Conservation (phyloP, 192 early-diverging fungal genomes). For the Coemansia sp. region DNA sequence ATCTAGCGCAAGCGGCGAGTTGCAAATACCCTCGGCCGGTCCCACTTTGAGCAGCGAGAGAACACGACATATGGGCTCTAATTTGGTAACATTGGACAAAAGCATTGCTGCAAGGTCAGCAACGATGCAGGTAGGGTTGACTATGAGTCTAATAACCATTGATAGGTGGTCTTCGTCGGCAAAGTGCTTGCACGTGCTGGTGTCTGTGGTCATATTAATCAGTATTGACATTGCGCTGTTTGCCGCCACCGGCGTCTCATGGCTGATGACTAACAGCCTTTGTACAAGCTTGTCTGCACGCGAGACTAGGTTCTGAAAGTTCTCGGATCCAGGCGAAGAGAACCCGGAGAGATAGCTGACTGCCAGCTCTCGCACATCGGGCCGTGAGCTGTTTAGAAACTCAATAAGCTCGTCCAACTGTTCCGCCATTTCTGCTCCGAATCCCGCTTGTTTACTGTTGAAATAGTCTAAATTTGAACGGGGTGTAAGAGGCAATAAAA, state of each 20-base stretch:
- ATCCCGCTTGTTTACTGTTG: too few species aligned
- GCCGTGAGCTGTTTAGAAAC: conserved; percentile 68
- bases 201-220: conserved; percentile 81
- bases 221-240: conserved; percentile 80
- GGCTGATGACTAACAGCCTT: conserved; percentile 66
- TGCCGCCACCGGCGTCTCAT: conserved; percentile 73
- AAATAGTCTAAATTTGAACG: background rate
- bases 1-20: conserved; percentile 63
- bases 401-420: conserved; percentile 65
- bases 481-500: background rate
- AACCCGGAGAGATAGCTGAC: conserved; percentile 74
- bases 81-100: conserved; percentile 86
- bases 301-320: conserved; percentile 62
- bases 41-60: conserved; percentile 50
- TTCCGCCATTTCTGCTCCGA: conserved; percentile 36
- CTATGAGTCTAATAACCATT: conserved; percentile 67
- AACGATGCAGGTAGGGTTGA: conserved; percentile 65
- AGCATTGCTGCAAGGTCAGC: conserved; percentile 83
- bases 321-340: conserved; percentile 59
- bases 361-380: conserved; percentile 84
- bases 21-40: conserved; percentile 39
- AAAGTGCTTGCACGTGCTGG: conserved; percentile 60
- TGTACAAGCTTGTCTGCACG: conserved; percentile 62
- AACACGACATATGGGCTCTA: conserved; percentile 58
- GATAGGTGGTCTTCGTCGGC: conserved; percentile 71